Base-by-base conservation (phyloP, 805 yeast genomes). In the Saturnispora diversa region DNA sequence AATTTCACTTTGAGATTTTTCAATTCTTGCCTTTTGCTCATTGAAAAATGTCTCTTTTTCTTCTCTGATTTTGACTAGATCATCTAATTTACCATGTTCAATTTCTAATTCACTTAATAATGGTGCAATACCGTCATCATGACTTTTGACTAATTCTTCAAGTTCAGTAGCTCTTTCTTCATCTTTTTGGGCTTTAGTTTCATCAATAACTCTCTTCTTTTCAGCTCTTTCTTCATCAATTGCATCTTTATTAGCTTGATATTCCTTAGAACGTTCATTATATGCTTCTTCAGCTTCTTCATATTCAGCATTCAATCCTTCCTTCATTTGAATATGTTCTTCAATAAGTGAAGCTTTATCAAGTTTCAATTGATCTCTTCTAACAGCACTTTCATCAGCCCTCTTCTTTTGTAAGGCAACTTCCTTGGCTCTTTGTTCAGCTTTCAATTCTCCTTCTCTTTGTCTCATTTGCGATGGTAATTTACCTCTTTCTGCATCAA, bases 91-190 rank as follows among this genome's bases (percentile, higher is more conserved):
- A 20, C 60, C 62, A 26, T 67, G 65, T 59, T 77, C 83, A 23
- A 51, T 51, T 45, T 64, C 66, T 51, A 75, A 63, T 50, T 72
- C 77, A 27, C 66, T 75, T 50, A 75, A 64, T 16, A 69, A 57
- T 35, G 84, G 84, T 37, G 71, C 68, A 48, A 76, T 55, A 36
- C 68, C 69, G 42, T 63, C 74, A 50, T 75, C 79, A 49, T 69
- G 68, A 50, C 71, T 79, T 11, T 64, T 61, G 53, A 75, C 75
- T 58, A 74, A 55, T 16, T 48, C 57, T 33, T 62, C 69, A 46
- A 73, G 59, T 50, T 72, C 78, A 11, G 55, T 57, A 46, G 65
- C 63, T 51, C 79, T 66, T 33, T 56, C 68, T n/a, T 53, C 56
- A 47, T 68, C 68, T 46, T 67, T 63, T 19, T 55, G 70, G 3